Evolutionary conservation across 2,329 filamentous ascomycete species (phyloP).

Genomic region (Cordyceps cateniannulata): DNA sequence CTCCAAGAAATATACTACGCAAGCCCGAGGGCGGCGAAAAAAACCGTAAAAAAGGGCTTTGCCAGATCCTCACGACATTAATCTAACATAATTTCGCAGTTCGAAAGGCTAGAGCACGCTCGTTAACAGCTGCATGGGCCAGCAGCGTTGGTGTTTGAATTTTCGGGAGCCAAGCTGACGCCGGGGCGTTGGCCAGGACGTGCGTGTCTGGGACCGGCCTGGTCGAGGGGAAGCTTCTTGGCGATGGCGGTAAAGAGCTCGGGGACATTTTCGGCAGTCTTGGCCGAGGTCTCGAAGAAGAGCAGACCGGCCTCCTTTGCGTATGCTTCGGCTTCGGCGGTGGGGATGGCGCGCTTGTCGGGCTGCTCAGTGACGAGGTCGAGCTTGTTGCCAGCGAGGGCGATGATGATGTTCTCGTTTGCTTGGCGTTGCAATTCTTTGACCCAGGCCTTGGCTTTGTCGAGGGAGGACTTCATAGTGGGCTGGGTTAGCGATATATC

Average conservation of each 20-base stretch:
- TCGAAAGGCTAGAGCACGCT: neutral
- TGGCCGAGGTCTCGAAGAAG: constrained; percentile 98
- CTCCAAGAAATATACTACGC: constrained; percentile 34
- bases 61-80: constrained; percentile 8
- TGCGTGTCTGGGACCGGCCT: constrained; percentile 85
- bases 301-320: constrained; percentile 87
- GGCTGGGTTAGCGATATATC: constrained; percentile 14
- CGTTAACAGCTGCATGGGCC: constrained; percentile 52
- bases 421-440: constrained; percentile 98
- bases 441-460: constrained; percentile 99
- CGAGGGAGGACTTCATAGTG: constrained; percentile 69
- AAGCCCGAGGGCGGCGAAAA: constrained; percentile 19
- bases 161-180: constrained; percentile 51
- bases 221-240: constrained; percentile 94
- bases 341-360: constrained; percentile 87
- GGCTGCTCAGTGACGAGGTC: constrained; percentile 92
- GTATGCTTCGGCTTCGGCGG: constrained; percentile 90
- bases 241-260: constrained; percentile 97
- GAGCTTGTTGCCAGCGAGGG: constrained; percentile 94
- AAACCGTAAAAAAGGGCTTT: neutral
- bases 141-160: constrained; percentile 49
- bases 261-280: constrained; percentile 91
- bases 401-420: constrained; percentile 99
- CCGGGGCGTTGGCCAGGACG: constrained; percentile 57
- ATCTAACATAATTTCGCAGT: neutral